Evolutionary conservation across 306 rosid genomes (phyloP).

Genomic region (Gleditsia sinensis): DNA sequence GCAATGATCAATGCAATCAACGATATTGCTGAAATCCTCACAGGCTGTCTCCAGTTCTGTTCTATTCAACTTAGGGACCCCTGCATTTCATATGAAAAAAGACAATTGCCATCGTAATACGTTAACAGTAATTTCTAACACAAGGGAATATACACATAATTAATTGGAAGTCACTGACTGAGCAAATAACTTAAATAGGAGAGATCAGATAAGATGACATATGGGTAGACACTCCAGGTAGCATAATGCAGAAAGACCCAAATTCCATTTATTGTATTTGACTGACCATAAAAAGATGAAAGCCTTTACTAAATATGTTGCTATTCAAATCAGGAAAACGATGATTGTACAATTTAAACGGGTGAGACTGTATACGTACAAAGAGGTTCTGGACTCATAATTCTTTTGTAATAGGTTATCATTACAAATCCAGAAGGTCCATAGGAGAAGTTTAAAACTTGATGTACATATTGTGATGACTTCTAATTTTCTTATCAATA

Average conservation of each 20-base stretch:
- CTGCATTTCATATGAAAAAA: conserved; percentile 45
- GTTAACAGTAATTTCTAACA: conserved; percentile 16
- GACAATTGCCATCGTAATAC: conserved; percentile 9
- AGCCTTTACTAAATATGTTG: not conserved
- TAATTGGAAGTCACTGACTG: not conserved
- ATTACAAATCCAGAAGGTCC: not conserved
- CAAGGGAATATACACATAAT: not conserved
- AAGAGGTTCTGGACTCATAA: not conserved
- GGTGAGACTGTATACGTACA: not conserved
- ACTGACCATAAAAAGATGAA: not conserved
- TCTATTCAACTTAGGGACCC: conserved; percentile 89
- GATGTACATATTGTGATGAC: not conserved
- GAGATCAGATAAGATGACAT: not conserved
- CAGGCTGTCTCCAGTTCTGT: conserved; percentile 84
- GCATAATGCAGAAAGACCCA: not conserved
- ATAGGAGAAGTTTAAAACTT: not conserved
- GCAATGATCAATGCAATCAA: conserved; percentile 46
- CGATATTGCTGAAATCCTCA: conserved; percentile 94
- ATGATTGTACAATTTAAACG: not conserved
- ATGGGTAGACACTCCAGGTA: not conserved
- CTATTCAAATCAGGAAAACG: not conserved
- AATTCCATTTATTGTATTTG: not conserved
- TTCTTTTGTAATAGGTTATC: not conserved
- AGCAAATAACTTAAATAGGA: not conserved
- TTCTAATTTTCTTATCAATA: not conserved